Evolutionary conservation across 345 rosid genomes (phyloP).

Genomic region (Camelina neglecta): DNA sequence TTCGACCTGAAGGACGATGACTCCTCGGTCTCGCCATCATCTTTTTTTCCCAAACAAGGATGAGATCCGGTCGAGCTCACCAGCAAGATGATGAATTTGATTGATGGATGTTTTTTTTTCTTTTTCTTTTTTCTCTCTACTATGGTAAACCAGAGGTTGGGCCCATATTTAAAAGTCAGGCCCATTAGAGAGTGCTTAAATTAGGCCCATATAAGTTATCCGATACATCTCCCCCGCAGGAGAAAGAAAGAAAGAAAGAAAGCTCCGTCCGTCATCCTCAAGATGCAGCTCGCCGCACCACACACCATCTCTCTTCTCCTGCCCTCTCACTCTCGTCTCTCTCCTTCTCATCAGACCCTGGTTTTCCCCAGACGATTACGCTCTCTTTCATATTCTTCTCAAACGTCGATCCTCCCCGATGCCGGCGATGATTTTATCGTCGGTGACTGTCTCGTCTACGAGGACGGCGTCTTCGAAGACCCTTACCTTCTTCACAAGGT

Average conservation of each 20-base stretch:
- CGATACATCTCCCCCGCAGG: conserved; percentile 7
- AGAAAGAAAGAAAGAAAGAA: neutral
- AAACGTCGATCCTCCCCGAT: conserved; percentile 45
- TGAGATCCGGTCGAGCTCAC: conserved; percentile 15
- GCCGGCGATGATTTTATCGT: conserved; percentile 55
- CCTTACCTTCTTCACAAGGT: conserved; percentile 48
- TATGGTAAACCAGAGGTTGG: neutral
- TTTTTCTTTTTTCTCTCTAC: too few species aligned
- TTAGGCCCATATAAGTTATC: neutral
- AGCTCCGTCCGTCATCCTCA: neutral
- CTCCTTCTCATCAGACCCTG: conserved; percentile 30
- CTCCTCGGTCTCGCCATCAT: conserved; percentile 69
- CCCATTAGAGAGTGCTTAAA: neutral
- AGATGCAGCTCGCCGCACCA: conserved; percentile 44
- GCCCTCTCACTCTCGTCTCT: neutral
- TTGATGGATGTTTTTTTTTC: too few species aligned
- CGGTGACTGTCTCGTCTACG: conserved; percentile 95
- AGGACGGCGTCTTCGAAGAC: conserved; percentile 86
- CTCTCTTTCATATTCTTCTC: conserved; percentile 53
- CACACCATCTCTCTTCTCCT: conserved; percentile 33
- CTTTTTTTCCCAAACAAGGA: neutral
- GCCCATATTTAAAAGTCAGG: neutral
- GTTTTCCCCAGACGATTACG: conserved; percentile 38
- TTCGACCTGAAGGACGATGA: conserved; percentile 60
- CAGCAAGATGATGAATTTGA: too few species aligned